Conservation (phyloP, 306 rosid species). For the Elaeagnus macrophylla region DNA sequence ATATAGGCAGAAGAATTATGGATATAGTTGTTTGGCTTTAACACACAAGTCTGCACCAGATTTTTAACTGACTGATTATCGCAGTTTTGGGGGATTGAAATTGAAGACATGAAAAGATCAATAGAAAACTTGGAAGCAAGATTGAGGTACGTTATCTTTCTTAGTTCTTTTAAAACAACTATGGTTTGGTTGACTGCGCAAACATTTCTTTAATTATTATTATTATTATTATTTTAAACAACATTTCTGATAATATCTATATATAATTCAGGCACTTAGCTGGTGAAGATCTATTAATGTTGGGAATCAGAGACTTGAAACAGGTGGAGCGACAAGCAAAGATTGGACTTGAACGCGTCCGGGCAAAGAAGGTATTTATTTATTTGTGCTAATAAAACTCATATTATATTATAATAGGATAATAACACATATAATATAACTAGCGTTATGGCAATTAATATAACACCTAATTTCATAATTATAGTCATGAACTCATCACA, state of each 20-base stretch:
- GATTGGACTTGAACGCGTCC: slow-evolving; percentile 33
- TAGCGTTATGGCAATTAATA: too few species aligned
- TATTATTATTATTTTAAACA: background rate
- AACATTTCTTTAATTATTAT: background rate
- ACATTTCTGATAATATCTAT: background rate
- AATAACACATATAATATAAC: background rate
- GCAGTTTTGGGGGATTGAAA: slow-evolving; percentile 37
- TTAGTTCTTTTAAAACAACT: background rate
- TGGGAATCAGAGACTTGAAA: slow-evolving; percentile 38
- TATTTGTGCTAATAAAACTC: background rate
- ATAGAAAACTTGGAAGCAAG: slow-evolving; percentile 26
- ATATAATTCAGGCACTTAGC: slow-evolving; percentile 22
- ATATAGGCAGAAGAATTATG: too few species aligned
- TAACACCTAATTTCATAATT: too few species aligned
- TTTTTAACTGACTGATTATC: background rate
- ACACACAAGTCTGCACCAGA: background rate
- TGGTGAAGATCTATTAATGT: slow-evolving; percentile 37
- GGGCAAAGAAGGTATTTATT: slow-evolving; percentile 25
- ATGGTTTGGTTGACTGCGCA: background rate
- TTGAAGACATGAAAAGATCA: slow-evolving; percentile 32
- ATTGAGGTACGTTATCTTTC: slow-evolving; percentile 15
- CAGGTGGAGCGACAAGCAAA: slow-evolving; percentile 41
- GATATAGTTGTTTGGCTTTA: too few species aligned
- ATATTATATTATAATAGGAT: background rate
- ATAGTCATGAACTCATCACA: too few species aligned